These are phyloP conservation scores for Gillenia trifoliata DNA, from an alignment of 306 rosid genomes.

Conservation along the genomic window DNA sequence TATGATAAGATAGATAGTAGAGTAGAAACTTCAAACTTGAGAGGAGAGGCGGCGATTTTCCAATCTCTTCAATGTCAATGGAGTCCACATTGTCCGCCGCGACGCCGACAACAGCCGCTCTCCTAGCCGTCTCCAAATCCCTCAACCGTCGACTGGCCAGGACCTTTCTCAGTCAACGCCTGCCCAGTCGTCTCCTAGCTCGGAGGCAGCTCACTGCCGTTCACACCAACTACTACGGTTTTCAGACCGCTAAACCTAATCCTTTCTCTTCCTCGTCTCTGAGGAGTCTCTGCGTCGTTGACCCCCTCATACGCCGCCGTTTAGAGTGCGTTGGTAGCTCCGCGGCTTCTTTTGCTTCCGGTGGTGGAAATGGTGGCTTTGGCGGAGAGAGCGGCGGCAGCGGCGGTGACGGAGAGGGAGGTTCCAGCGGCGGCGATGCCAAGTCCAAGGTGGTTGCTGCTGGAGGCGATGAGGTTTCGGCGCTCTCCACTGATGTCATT, in stretches of 20 bases:
- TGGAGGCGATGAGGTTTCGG: constrained; percentile 46
- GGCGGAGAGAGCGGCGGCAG: constrained; percentile 40
- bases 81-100: constrained; percentile 48
- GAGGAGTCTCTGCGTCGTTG: constrained; percentile 17
- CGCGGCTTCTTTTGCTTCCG: constrained; percentile 52
- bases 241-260: constrained; percentile 5
- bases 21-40: neutral
- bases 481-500: constrained; percentile 57
- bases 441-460: constrained; percentile 45
- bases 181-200: constrained; percentile 29
- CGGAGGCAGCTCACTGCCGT: constrained; percentile 30
- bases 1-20: neutral
- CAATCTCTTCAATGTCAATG: constrained; percentile 28
- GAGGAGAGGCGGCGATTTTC: neutral
- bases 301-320: constrained; percentile 30
- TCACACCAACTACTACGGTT: constrained; percentile 9
- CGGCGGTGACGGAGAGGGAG: constrained; percentile 37
- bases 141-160: constrained; percentile 39
- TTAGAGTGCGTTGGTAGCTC: constrained; percentile 50
- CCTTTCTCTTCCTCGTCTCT: constrained; percentile 25
- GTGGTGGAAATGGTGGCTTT: constrained; percentile 50
- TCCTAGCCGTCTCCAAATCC: constrained; percentile 42
- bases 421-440: constrained; percentile 43
- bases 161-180: constrained; percentile 19
- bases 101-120: constrained; percentile 36